Evolutionary conservation across 345 rosid species (phyloP).

Genomic region (Populus simonii): DNA sequence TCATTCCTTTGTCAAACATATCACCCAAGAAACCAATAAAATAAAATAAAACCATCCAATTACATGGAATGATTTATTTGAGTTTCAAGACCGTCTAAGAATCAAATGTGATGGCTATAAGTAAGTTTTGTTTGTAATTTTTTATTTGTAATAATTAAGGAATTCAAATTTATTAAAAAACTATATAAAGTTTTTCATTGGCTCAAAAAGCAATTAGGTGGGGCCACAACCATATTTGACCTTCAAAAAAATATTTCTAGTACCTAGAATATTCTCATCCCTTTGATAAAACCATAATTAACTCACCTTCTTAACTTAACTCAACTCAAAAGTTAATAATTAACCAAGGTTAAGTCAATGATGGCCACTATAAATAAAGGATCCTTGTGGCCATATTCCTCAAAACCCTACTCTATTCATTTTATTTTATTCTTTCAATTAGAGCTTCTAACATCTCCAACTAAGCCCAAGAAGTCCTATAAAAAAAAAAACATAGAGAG

Average conservation of each 20-base stretch:
- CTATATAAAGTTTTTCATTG: not conserved
- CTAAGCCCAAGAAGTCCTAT: not conserved
- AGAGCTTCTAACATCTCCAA: not conserved
- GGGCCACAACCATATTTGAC: not conserved
- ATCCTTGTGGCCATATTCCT: not conserved
- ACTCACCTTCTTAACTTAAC: slow-evolving; percentile 15
- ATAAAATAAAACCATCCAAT: not conserved
- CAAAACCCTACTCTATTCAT: slow-evolving; percentile 1
- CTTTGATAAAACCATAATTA: not conserved
- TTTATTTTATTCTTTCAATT: not conserved
- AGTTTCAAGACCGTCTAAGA: not conserved
- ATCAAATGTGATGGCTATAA: not conserved
- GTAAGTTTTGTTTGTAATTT: not conserved
- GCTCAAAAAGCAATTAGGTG: not conserved
- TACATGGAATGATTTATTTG: not conserved
- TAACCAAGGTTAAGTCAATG: slow-evolving; percentile 22
- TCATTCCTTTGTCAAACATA: not conserved
- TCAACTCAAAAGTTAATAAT: slow-evolving; percentile 17
- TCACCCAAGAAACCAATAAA: not conserved
- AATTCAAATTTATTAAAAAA: not conserved
- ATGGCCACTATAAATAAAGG: slow-evolving; percentile 25
- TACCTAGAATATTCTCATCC: not conserved
- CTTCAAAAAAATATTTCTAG: not conserved
- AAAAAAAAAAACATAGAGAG: not conserved
- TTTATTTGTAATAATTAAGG: not conserved